Base-by-base conservation (phyloP, 306 rosid species). In the Chamaecrista fasciculata region DNA sequence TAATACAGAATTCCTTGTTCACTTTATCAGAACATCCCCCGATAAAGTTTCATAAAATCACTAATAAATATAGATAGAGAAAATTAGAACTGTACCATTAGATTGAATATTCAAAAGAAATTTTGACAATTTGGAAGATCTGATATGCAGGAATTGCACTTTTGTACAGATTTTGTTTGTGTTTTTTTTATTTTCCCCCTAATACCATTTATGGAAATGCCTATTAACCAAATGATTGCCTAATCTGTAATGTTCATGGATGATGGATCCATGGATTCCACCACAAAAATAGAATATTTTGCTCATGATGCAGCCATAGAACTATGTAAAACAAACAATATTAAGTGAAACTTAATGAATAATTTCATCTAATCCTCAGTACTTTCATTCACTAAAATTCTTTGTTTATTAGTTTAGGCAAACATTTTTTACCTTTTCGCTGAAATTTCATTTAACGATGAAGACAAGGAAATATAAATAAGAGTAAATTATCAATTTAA, bases 1-100 rank as follows among this genome's bases (percentile, higher is more conserved):
- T 48, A 94, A 94, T 75, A 86, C 84, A 64, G 97, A 94, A 75
- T 94, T 94, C 73, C 87, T 94, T 28, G 98, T 84, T 78, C 81
- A 83, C 77, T 94, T 94, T 50, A 49, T 46, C 70, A 82, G 89
- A 67, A 81, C 65, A 66, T 78, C 62, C 14, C 33, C 69, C 15
- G 56, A 8, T 34, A 19, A 64, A 66, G 50, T 16, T 60, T 62
- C 70, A 42, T 31, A 47, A 57, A 51, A 16, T 57, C 51, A 20
- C 14, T 55, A 33, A 21, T 31, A 56, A 65, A 16, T 31, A 44
- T 11, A 31, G 48, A 36, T n/a, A 10, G 70, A 28, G 19, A 67
- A 14, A 42, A 18, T 44, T 47, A 29, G 36, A 40, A 20, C 58
- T 59, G n/a, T 3, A 51, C 63, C 44, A 65, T 25, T 68, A 31